phyloP scores from a whole-genome alignment of 345 rosid genomes.

The Citrus cavaleriei region DNA sequence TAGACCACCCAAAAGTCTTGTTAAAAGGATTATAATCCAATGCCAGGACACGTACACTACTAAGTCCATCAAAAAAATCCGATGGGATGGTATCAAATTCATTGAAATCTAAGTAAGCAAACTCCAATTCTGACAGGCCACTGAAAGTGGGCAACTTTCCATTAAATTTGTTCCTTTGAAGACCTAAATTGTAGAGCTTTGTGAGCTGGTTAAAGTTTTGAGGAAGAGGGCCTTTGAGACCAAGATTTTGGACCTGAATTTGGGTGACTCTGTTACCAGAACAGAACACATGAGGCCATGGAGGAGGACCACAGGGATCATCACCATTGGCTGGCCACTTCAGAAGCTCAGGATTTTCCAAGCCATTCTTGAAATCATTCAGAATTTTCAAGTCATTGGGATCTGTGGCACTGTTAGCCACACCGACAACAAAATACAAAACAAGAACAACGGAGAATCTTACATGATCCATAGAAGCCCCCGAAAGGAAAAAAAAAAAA shows the following conservation, averaged over 20 bases:
- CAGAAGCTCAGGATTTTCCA: slow-evolving; percentile 52
- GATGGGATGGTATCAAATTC: slow-evolving; percentile 39
- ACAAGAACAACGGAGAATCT: slow-evolving; percentile 8
- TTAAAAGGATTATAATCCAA: slow-evolving; percentile 46
- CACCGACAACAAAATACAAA: slow-evolving; percentile 18
- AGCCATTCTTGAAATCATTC: slow-evolving; percentile 42
- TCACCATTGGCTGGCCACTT: slow-evolving; percentile 41
- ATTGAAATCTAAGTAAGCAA: slow-evolving; percentile 41
- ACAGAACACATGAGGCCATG: slow-evolving; percentile 50
- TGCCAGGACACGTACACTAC: slow-evolving; percentile 35
- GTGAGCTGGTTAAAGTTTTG: slow-evolving; percentile 39
- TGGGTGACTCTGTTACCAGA: slow-evolving; percentile 40
- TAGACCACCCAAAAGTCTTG: slow-evolving; percentile 39
- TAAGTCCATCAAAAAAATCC: slow-evolving; percentile 46
- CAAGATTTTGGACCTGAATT: slow-evolving; percentile 44
- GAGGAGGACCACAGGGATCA: slow-evolving; percentile 54
- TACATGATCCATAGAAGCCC: background rate
- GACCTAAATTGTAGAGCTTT: slow-evolving; percentile 42
- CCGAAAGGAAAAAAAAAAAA: background rate
- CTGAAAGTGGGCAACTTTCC: slow-evolving; percentile 43
- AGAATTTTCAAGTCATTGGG: slow-evolving; percentile 42
- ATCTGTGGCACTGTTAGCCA: slow-evolving; percentile 29
- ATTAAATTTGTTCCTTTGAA: slow-evolving; percentile 39
- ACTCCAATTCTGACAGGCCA: slow-evolving; percentile 39
- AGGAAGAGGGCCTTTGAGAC: slow-evolving; percentile 42